Conservation (phyloP, 1,284 basidiomycete genomes). For the Gastroboletus turbinatus region DNA sequence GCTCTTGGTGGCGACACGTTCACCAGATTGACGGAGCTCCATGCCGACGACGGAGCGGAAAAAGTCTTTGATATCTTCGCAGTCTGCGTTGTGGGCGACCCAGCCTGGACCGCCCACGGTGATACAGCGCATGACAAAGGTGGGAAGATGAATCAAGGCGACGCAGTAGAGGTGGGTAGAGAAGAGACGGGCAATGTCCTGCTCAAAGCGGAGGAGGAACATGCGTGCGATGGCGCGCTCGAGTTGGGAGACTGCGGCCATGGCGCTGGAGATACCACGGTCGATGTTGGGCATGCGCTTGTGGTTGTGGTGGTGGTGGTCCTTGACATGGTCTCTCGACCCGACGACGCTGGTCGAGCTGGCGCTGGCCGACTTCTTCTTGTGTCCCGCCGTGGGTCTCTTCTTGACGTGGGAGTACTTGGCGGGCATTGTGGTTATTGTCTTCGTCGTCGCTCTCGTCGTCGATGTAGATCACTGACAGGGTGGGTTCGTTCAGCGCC, state of each 20-base stretch:
- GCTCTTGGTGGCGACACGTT: conserved; percentile 72
- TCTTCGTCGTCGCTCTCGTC: background rate
- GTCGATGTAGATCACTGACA: conserved; percentile 5
- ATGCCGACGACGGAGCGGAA: conserved; percentile 63
- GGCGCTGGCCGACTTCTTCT: conserved; percentile 41
- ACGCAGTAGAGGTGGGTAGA: conserved; percentile 64
- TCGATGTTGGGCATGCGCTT: conserved; percentile 46
- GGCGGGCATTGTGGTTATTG: conserved; percentile 49
- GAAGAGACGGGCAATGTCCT: conserved; percentile 68
- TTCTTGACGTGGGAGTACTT: conserved; percentile 75
- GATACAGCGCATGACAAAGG: conserved; percentile 61
- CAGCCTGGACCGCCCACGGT: conserved; percentile 61
- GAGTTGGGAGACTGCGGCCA: conserved; percentile 57
- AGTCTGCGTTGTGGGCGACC: conserved; percentile 62
- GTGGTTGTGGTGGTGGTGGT: conserved; percentile 22
- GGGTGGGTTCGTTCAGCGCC: background rate
- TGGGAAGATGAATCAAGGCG: conserved; percentile 60
- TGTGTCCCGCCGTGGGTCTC: conserved; percentile 41
- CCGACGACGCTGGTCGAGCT: conserved; percentile 8
- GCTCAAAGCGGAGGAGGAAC: conserved; percentile 63
- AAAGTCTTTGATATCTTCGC: conserved; percentile 69
- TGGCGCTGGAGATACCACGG: conserved; percentile 50
- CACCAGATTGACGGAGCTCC: conserved; percentile 71
- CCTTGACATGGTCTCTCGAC: conserved; percentile 31
- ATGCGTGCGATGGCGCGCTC: conserved; percentile 64